Evolutionary conservation across 768 basidiomycete genomes (phyloP), one percentile per base, ranked within the genome.

Genomic region (Piloderma croceum): DNA sequence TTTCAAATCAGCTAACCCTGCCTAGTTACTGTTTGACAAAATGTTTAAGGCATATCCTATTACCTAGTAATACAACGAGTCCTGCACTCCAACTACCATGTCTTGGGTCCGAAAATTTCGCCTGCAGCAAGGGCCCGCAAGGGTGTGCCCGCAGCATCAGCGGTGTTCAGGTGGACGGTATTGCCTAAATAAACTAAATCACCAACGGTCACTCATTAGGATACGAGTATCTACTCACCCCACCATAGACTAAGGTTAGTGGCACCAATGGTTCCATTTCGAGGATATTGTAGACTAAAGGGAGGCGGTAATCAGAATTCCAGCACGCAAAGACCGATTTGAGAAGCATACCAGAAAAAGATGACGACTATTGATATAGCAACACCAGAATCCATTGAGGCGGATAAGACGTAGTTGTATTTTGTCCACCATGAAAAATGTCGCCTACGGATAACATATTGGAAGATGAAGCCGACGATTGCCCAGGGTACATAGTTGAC

Each of bases 281-380:
- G 46, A 2, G 83, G 83, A 50, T 76, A 84, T 58, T 86, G 77
- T n/a, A 84, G 65, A 25, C 47, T n/a, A 48, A 38, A 64, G 61
- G 53, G 49, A 50, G 10, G 49, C 45, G 22, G 49, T 4, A n/a
- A 50, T 19, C 4, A 41, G 44, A 6, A 35, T 31, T 4, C 44
- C 13, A 7, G 48, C 49, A 12, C 44, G 34, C 7, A 48, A 48
- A 17, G 49, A 60, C 58, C 63, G 57, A 62, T 17, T 60, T 59
- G 41, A 55, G 56, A 9, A 63, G 41, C 31, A 62, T 52, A 43
- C 60, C 54, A 6, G 19, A 9, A 13, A 18, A 20, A 13, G 7
- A 13, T 35, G 18, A 9, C 15, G n/a, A 20, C 15, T 13, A 42
- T n/a, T n/a, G n/a, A n/a, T n/a, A 29, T 29, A 29, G 15, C 9